phyloP scores from a whole-genome alignment of 2,329 filamentous ascomycete genomes.

The Apiospora phragmitis region DNA sequence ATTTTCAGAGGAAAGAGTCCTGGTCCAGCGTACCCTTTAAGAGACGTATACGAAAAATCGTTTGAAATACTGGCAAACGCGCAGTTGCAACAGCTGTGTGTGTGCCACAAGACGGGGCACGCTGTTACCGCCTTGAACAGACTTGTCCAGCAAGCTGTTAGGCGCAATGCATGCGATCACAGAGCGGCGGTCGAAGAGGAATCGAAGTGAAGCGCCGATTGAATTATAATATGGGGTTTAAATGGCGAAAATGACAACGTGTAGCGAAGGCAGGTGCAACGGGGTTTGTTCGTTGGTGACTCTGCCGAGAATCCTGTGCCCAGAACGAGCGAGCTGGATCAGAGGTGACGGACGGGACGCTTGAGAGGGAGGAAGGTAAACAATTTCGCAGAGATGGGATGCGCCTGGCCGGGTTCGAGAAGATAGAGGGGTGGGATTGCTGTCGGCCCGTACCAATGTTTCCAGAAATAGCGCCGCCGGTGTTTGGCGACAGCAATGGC shows the following conservation, averaged over 20 bases:
- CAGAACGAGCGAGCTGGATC: neutral
- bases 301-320: conserved; percentile 2
- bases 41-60: conserved; percentile 16
- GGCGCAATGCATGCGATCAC: conserved; percentile 20
- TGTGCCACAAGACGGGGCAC: conserved; percentile 9
- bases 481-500: conserved; percentile 10
- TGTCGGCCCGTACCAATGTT: conserved; percentile 8
- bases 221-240: neutral
- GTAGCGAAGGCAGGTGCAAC: neutral
- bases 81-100: neutral
- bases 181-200: conserved; percentile 10
- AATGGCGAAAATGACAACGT: neutral
- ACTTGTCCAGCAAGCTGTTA: conserved; percentile 35
- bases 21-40: conserved; percentile 31
- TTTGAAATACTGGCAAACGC: conserved; percentile 1
- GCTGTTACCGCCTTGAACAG: conserved; percentile 26
- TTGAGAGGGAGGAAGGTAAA: neutral
- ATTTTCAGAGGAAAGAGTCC: conserved; percentile 39
- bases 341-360: neutral
- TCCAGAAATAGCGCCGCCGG: conserved; percentile 8
- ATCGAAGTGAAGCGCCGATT: conserved; percentile 10
- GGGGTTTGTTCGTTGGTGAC: neutral
- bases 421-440: conserved; percentile 2
- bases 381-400: neutral
- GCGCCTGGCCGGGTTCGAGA: conserved; percentile 8